Base-by-base conservation (phyloP, 1,139 yeast genomes). In the Blastobotrys petasosporus region DNA sequence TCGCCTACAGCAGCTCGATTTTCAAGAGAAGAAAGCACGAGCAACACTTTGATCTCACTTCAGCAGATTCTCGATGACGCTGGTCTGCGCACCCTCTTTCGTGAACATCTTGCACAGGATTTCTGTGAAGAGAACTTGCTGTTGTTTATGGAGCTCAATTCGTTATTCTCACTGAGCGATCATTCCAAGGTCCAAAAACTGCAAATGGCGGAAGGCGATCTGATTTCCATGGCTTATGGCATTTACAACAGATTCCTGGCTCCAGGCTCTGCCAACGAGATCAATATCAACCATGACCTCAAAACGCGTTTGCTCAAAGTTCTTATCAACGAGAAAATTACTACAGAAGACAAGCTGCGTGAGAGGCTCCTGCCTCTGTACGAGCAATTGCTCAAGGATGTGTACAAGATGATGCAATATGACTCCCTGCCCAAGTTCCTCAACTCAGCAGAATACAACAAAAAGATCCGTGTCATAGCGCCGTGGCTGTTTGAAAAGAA, bases 341-440 rank as follows among this genome's bases (percentile, higher is more conserved):
- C 20, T n/a, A 32, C 32, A 10, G 37, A 39, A 3, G 39, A 46
- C 23, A 15, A 31, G 44, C 61, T 75, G 5, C 72, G 74, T 48
- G 70, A 68, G 12, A 64, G 64, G 17, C 75, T 80, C 13, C 67
- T 68, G 9, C 39, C 37, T 4, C 29, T 47, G 15, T 41, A 43
- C 32, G 37, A 31, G n/a, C 34, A 41, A 35, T 40, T 47, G 1
- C 20, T 30, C n/a, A 32, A 30, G 13, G 39, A 75, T 41, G 73
- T 83, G 40, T 75, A 74, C 54, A 67, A 69, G 37, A 65, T 85
- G 62, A 80, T 86, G 85, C 84, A 81, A 55, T 72, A 65, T 33
- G 95, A 85, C 63, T 83, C 94, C 10, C 69, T 82, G 42, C 85
- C 85, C 1, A 84, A 84, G 61, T 85, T 85, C 55, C 54, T 82